A percentile compares a stretch with the other conserved stretches of the same genome.
Conservation (phyloP, 164 flowering plant genomes). For the Berberis vulgaris region DNA sequence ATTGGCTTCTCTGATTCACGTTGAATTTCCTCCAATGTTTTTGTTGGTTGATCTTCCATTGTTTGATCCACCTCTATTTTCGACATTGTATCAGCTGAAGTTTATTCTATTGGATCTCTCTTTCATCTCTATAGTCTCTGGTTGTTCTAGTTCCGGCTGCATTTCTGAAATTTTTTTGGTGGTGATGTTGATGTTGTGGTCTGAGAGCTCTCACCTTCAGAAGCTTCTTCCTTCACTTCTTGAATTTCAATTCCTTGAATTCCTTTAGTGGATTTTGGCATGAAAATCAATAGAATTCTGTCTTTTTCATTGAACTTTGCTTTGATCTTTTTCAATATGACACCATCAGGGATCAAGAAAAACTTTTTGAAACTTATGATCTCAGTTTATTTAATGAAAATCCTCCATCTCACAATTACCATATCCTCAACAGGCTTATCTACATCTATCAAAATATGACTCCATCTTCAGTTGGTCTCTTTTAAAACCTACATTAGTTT, state of each 20-base stretch:
- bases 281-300: constrained; percentile 30
- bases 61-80: too few relatives aligned
- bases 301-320: constrained; percentile 46
- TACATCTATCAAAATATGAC: constrained; percentile 35
- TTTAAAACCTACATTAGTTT: constrained; percentile 34
- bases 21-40: too few relatives aligned
- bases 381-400: constrained; percentile 33
- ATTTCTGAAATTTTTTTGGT: constrained; percentile 8
- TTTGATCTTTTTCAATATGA: constrained; percentile 40
- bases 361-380: constrained; percentile 36
- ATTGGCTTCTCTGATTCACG: too few relatives aligned
- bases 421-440: constrained; percentile 45
- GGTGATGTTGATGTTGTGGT: not conserved
- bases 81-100: not conserved
- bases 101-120: not conserved
- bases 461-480: constrained; percentile 35
- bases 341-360: constrained; percentile 54
- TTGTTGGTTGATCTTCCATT: too few relatives aligned
- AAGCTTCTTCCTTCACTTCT: constrained; percentile 38
- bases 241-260: constrained; percentile 32
- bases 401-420: constrained; percentile 33
- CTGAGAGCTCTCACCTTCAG: not conserved
- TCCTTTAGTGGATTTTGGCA: constrained; percentile 53
- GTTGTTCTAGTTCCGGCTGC: constrained; percentile 7
- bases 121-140: not conserved